Evolutionary conservation across 1,139 yeast genomes (phyloP), one percentile per base, ranked within the genome.

Genomic region (Petasospora fabianii): DNA sequence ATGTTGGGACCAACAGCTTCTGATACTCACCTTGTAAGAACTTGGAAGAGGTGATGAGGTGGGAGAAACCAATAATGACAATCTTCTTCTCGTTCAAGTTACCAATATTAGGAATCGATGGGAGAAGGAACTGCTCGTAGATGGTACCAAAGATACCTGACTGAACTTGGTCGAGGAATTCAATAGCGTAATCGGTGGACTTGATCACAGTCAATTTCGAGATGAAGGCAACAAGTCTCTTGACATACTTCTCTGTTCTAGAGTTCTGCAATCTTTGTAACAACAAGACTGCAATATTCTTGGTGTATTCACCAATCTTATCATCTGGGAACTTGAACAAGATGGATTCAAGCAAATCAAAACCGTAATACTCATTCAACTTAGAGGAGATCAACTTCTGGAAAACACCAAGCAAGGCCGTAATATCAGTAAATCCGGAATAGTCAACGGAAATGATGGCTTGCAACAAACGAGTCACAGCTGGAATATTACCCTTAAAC

Each of bases 361-460:
- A 83, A 3, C 97, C 97, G 54, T 79, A 74, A 29, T 65, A 63
- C 53, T 92, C 97, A 54, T 87, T 84, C 14, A 77, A 74, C 53
- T 83, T 84, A 0, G 97, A 86, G 1, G 97, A 80, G 39, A 92
- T 78, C 47, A 94, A 69, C 58, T 90, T 88, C 65, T 94, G 98
- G 69, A 87, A 94, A n/a, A 94, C 95, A 33, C 99, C 99, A 38
- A 94, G 68, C 28, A 94, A 74, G 4, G 97, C 96, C 26, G 84
- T 75, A 39, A 90, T 61, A 36, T 67, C 66, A 7, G 68, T 60
- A 48, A 80, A 82, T 0, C 70, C 64, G 2, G 60, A 44, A 3
- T 82, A 73, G 41, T 87, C 88, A 36, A 75, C 80, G 32, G 68
- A 68, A 30, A 92, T 68, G 24, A 92, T 80, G 4, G 90, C 80